Base-by-base conservation (phyloP, 2,329 filamentous ascomycete genomes). In the Clarireedia monteithiana region DNA sequence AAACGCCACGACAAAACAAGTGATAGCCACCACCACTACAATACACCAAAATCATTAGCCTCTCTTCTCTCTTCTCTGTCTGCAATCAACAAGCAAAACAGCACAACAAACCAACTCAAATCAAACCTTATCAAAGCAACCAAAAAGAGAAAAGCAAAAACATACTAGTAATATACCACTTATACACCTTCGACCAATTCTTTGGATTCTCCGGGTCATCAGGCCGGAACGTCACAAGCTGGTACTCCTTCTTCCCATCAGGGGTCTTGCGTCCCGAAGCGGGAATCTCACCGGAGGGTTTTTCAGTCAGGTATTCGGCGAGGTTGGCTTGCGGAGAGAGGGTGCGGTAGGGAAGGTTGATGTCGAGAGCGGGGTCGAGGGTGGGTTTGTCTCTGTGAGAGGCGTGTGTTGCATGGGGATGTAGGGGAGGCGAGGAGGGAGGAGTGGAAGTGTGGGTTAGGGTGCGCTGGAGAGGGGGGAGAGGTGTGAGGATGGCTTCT, bases 131-230 rank as follows among this genome's bases (percentile, higher is more conserved):
- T 9, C 17, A 45, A 5, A 26, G 3, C 4, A 2, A 20, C 7
- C 17, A 5, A 3, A 10, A 45, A 10, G 10, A 45, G 20, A 23
- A 24, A 42, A 46, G 12, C 2, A 24, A 44, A 20, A 46, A 46
- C 42, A 6, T 24, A 46, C 42, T 90, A 24, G 90, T 96, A 67
- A 82, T 85, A 66, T 85, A 89, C 88, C 89, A 92, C 72, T 91
- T 94, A 70, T 75, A 86, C 1, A 72, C 74, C 70, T 89, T 90
- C 56, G 79, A 82, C 88, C 88, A 94, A 70, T 92, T 94, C 77
- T 92, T 92, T 0, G 89, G 89, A 66, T 92, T 92, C 61, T 85
- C 86, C 0, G 82, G 80, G 68, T 94, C 89, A 57, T 83, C 74
- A 2, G 84, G 77, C 4, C 77, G 80, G 67, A 94, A 95, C 0